Percentiles rank a stretch among this genome's conserved stretches.
These are phyloP conservation scores for Datisca glomerata DNA, from an alignment of 306 rosid genomes.

Conservation along the genomic window DNA sequence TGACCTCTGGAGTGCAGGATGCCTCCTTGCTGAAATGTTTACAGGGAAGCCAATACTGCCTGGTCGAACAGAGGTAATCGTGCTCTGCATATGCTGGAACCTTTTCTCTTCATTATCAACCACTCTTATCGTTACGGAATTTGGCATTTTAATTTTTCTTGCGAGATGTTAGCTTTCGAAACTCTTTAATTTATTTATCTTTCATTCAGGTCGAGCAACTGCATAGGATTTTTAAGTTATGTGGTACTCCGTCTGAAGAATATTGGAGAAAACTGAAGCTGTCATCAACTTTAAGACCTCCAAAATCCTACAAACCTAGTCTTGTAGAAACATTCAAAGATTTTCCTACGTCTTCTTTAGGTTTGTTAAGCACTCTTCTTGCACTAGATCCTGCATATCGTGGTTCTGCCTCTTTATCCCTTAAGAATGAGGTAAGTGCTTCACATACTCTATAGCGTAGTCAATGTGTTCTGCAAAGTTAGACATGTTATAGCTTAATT, in stretches of 20 bases:
- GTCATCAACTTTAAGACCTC: conserved; percentile 55
- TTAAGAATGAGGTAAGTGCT: conserved; percentile 44
- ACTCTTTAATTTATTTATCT: conserved; percentile 11
- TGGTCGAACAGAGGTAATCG: conserved; percentile 66
- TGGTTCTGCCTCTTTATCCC: conserved; percentile 60
- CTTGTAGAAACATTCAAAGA: conserved; percentile 46
- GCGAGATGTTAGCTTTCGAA: too few relatives aligned
- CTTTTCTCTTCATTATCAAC: background rate
- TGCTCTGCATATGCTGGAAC: background rate
- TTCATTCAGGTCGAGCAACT: conserved; percentile 79
- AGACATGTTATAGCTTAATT: too few relatives aligned
- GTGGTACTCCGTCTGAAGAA: conserved; percentile 90
- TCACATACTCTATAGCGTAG: background rate
- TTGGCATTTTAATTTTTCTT: background rate
- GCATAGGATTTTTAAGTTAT: conserved; percentile 69
- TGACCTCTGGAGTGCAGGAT: conserved; percentile 97
- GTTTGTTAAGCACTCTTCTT: conserved; percentile 61
- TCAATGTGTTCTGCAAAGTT: conserved; percentile 7
- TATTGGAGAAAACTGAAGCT: conserved; percentile 66
- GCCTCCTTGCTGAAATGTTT: conserved; percentile 83
- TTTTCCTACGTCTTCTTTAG: conserved; percentile 59
- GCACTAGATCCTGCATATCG: conserved; percentile 74
- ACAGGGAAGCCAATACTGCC: conserved; percentile 61
- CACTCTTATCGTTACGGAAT: background rate
- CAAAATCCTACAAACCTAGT: conserved; percentile 51